Evolutionary conservation across 2,329 filamentous ascomycete species (phyloP).

Genomic region (Leptographium flavum): DNA sequence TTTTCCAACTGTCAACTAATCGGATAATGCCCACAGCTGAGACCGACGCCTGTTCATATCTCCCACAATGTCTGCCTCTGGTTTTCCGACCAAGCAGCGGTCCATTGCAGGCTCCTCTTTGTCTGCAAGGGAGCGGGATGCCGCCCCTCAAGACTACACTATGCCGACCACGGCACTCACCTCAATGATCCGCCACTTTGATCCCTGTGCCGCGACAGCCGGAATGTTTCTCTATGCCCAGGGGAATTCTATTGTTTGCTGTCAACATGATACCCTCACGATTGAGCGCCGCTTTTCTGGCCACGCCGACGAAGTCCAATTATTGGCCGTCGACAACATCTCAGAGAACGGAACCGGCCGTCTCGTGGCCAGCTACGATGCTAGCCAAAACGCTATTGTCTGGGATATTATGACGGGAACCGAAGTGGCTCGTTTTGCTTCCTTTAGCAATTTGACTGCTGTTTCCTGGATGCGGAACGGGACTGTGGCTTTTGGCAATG

Average conservation of each 20-base stretch:
- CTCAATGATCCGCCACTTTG: constrained; percentile 46
- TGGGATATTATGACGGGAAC: constrained; percentile 92
- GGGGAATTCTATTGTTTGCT: constrained; percentile 66
- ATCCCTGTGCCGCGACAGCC: constrained; percentile 80
- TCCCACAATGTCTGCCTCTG: constrained; percentile 40
- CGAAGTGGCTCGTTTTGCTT: constrained; percentile 81
- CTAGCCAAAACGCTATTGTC: constrained; percentile 79
- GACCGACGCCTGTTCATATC: constrained; percentile 6
- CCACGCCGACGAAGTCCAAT: constrained; percentile 68
- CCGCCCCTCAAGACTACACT: constrained; percentile 32
- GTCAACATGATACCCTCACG: constrained; percentile 83
- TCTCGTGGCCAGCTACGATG: constrained; percentile 85
- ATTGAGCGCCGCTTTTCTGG: constrained; percentile 76
- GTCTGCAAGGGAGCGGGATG: constrained; percentile 17
- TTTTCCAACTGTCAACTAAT: constrained; percentile 3
- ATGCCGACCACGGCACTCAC: constrained; percentile 34
- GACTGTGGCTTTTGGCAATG: constrained; percentile 90
- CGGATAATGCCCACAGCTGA: constrained; percentile 7
- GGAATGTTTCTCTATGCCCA: constrained; percentile 84
- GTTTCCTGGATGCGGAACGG: constrained; percentile 96
- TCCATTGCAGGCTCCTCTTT: constrained; percentile 43
- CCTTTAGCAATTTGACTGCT: constrained; percentile 72
- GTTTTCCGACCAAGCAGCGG: constrained; percentile 41
- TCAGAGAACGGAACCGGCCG: constrained; percentile 77
- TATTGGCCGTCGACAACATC: constrained; percentile 80